Evolutionary conservation across 805 yeast genomes (phyloP), one percentile per base, ranked within the genome.

Genomic region (Debaryomyces prosopidis): DNA sequence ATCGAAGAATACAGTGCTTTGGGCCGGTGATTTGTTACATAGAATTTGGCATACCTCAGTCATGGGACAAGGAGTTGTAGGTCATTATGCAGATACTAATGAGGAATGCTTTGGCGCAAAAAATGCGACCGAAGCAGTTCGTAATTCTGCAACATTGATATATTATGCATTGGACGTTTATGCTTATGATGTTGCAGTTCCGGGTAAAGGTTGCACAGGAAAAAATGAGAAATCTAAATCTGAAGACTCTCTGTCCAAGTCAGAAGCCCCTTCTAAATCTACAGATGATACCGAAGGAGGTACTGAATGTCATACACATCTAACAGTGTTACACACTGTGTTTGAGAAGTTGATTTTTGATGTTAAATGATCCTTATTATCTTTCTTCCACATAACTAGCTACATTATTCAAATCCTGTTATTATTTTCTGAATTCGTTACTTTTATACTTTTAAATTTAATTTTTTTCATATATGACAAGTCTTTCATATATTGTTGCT

Each of bases 21-120:
- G 68, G 62, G 64, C 67, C 7, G 63, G 71, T 37, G 75, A 71
- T 50, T 46, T 71, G 17, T 46, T 71, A 28, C 76, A 69, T 47
- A 65, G 75, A 51, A 49, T 66, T 43, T 63, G 68, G 59, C 75
- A 70, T 50, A 54, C 69, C 15, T 58, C 59, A n/a, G 53, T 30
- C 2, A 39, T 69, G 48, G 68, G 62, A 16, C 57, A 62, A 46
- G 63, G 59, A 8, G 53, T 54, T 20, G 56, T 68, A 41, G 72
- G 59, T 26, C 75, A 71, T 43, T 70, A 59, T 45, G 63, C 63
- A 36, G 75, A 71, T 45, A 59, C 56, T 3, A 50, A 62, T 16
- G 64, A 62, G 4, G 74, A 66, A 26, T 50, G 65, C 26, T 54
- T 63, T 33, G 74, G 75, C 2, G 49, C 57, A 33, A 46, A 50